Evolutionary conservation across 1,139 yeast genomes (phyloP).

Genomic region (Yamadazyma mexicana): DNA sequence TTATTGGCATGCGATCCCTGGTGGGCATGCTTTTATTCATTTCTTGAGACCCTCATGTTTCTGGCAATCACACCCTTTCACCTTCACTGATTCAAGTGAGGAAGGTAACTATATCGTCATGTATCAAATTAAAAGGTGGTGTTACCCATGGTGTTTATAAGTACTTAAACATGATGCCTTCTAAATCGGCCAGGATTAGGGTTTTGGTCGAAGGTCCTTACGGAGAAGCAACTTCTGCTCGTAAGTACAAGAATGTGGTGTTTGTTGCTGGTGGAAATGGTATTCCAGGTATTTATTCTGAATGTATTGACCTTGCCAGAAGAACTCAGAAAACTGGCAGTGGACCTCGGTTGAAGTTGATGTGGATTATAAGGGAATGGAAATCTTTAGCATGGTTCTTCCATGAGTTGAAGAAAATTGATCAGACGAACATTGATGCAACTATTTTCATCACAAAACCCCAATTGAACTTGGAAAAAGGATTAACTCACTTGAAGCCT

Average conservation of each 20-base stretch:
- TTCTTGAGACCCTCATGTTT: conserved; percentile 45
- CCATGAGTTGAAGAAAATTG: conserved; percentile 39
- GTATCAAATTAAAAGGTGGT: conserved; percentile 34
- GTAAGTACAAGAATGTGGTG: conserved; percentile 29
- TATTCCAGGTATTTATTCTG: conserved; percentile 42
- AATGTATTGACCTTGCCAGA: conserved; percentile 19
- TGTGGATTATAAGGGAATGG: conserved; percentile 50
- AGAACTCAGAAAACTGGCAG: conserved; percentile 11
- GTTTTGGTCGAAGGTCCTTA: conserved; percentile 41
- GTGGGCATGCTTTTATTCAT: conserved; percentile 49
- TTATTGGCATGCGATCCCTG: conserved; percentile 41
- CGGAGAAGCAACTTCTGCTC: conserved; percentile 30
- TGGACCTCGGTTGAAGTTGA: conserved; percentile 16
- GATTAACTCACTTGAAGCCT: conserved; percentile 14
- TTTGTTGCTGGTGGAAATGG: conserved; percentile 43
- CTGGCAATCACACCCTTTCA: conserved; percentile 40
- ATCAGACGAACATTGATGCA: conserved; percentile 25
- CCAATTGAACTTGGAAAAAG: conserved; percentile 9
- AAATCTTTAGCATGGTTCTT: conserved; percentile 46
- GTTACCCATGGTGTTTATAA: conserved; percentile 29
- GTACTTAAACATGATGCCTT: conserved; percentile 27
- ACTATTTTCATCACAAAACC: conserved; percentile 22
- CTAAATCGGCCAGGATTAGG: conserved; percentile 23
- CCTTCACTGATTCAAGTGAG: conserved; percentile 26
- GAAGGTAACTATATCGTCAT: conserved; percentile 23